A percentile compares a stretch with the other conserved stretches of the same genome.
These are phyloP conservation scores for Coleophoma cylindrospora DNA, from an alignment of 2,329 filamentous ascomycete species.

Conservation along the genomic window DNA sequence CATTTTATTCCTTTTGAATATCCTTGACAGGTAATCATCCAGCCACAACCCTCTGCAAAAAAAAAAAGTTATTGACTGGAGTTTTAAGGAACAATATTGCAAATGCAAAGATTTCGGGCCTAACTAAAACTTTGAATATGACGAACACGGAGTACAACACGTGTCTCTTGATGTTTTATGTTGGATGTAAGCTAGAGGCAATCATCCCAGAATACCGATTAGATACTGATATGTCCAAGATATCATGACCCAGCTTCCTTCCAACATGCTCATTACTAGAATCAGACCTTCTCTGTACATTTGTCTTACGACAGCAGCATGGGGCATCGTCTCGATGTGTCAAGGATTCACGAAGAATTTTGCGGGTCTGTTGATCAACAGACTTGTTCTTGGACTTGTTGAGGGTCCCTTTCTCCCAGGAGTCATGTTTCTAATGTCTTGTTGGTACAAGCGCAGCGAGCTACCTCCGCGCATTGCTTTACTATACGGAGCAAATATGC, in stretches of 20 bases:
- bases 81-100: constrained; percentile 4
- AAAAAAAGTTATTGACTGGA: neutral
- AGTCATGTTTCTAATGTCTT: constrained; percentile 32
- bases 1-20: neutral
- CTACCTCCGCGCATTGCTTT: constrained; percentile 36
- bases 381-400: constrained; percentile 14
- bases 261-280: constrained; percentile 38
- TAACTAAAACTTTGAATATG: constrained; percentile 3
- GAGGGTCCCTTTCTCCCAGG: constrained; percentile 16
- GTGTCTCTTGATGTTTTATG: constrained; percentile 12
- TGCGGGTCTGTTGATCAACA: constrained; percentile 8
- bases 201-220: neutral
- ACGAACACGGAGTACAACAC: constrained; percentile 12
- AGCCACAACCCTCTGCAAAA: too few species aligned
- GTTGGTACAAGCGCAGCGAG: constrained; percentile 36
- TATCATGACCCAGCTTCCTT: constrained; percentile 41
- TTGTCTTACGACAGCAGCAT: constrained; percentile 26
- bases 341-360: constrained; percentile 16
- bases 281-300: constrained; percentile 37
- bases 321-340: constrained; percentile 16
- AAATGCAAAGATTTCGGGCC: constrained; percentile 2
- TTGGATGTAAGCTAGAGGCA: constrained; percentile 4
- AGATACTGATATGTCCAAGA: constrained; percentile 15
- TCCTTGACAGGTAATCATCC: neutral
- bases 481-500: constrained; percentile 20